Base-by-base conservation (phyloP, 2,329 filamentous ascomycete species). In the Scedosporium minutisporum region DNA sequence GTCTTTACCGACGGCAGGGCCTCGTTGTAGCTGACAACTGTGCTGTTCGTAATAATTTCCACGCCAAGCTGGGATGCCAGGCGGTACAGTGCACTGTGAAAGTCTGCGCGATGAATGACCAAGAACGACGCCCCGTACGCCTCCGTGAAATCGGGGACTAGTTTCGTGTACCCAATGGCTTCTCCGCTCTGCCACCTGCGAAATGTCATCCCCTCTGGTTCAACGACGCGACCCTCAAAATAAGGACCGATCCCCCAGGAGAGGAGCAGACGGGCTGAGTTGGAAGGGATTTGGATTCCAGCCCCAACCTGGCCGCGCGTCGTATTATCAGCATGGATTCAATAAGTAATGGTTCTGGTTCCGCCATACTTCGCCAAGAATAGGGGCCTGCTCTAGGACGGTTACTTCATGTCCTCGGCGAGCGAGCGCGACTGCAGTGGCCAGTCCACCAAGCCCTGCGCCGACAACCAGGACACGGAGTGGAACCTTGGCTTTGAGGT, bases 381-480 rank as follows among this genome's bases (percentile, higher is more conserved):
- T 63, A 0, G 68, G 58, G 0, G 77, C 75, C 66, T 75, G 71
- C 63, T 79, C 77, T 12, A 76, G 69, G 0, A 78, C 70, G 0
- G 67, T 71, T 16, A 79, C 74, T n/a, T 63, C 55, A 63, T 77
- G 75, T 3, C 76, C 76, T 21, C 67, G 66, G 2, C 69, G 65
- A 3, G 70, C 69, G 12, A 77, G 69, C 3, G 71, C 71, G 38
- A 77, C 72, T 9, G 75, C 75, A 3, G 75, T 73, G 4, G 74
- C 73, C 1, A 78, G 68, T 16, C 76, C 76, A 4, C 76, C 75
- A 1, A 79, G 68, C 0, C 75, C 75, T n/a, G 75, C 76, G 4
- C 76, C 76, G 10, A 77, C 70, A 51, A 78, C 64, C 29, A 73
- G 60, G 41, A 75, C 66, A 10, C 64, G 23, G 3, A 63, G 57